Evolutionary conservation across 345 rosid species (phyloP).

Genomic region (Eucalyptus sp.): DNA sequence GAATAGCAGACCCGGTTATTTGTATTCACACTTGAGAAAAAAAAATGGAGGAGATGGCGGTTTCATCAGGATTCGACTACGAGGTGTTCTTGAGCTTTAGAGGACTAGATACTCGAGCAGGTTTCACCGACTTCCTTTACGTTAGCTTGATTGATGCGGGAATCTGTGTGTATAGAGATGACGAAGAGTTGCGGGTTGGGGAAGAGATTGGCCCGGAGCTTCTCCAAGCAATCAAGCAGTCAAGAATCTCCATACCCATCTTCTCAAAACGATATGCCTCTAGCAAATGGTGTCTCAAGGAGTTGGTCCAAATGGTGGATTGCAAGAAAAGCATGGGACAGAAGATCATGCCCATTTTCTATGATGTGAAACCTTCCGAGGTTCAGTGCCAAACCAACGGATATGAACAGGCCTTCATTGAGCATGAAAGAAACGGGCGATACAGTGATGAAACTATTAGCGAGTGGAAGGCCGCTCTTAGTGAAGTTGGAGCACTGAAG

Average conservation of each 20-base stretch:
- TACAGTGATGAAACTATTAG: not conserved
- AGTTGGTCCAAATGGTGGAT: not conserved
- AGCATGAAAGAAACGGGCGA: not conserved
- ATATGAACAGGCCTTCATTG: not conserved
- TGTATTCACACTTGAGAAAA: not conserved
- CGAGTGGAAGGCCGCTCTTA: not conserved
- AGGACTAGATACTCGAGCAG: not conserved
- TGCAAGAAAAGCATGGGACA: not conserved
- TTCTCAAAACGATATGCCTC: not conserved
- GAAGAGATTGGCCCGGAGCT: not conserved
- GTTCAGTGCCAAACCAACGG: accelerated
- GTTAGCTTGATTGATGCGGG: not conserved
- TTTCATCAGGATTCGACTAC: not conserved
- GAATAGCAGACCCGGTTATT: not conserved
- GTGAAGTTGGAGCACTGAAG: not conserved
- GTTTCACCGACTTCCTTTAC: not conserved
- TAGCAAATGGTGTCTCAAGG: not conserved
- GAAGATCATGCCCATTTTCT: not conserved
- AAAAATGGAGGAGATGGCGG: not conserved
- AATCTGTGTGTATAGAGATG: not conserved
- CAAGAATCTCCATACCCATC: not conserved
- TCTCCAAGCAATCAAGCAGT: not conserved
- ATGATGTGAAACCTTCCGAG: accelerated
- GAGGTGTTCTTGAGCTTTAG: not conserved
- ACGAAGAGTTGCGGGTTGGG: not conserved